Conservation (phyloP, 257 asterid genomes). For the Plectranthus barbatus region DNA sequence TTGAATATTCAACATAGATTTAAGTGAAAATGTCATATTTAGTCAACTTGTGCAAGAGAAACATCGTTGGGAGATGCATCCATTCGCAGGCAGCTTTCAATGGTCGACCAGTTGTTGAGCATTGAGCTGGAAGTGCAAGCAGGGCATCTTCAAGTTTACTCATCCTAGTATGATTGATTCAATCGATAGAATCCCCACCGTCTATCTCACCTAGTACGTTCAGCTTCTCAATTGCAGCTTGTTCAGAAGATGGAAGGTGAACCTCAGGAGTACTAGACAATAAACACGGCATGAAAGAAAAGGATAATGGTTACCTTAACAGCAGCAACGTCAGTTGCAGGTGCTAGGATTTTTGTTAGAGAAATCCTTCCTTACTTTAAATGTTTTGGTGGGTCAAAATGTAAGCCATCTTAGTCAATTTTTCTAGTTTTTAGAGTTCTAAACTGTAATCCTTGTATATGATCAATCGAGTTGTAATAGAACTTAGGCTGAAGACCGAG, state of each 20-base stretch:
- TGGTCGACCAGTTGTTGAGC: not conserved
- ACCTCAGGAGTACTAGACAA: not conserved
- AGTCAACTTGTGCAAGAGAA: no score
- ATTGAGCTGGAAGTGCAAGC: constrained; percentile 36
- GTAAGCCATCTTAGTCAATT: no score
- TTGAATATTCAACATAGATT: no score
- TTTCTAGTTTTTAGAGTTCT: no score
- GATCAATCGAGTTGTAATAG: no score
- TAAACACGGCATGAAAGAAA: not conserved
- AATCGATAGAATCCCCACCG: constrained; percentile 36
- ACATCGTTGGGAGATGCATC: not conserved
- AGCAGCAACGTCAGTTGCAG: constrained; percentile 91
- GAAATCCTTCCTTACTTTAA: no score
- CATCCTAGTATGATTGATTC: not conserved
- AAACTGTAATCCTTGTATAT: no score
- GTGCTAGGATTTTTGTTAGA: no score
- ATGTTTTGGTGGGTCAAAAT: no score
- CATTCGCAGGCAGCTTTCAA: not conserved
- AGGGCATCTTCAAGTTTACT: constrained; percentile 11
- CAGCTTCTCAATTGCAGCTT: constrained; percentile 93
- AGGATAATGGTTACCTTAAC: constrained; percentile 54
- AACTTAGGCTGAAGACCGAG: no score
- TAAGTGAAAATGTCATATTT: no score
- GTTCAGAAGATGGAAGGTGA: constrained; percentile 9
- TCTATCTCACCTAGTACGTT: constrained; percentile 86